Conservation (phyloP, 129 eudicot species). For the Ambrosia trifida region DNA sequence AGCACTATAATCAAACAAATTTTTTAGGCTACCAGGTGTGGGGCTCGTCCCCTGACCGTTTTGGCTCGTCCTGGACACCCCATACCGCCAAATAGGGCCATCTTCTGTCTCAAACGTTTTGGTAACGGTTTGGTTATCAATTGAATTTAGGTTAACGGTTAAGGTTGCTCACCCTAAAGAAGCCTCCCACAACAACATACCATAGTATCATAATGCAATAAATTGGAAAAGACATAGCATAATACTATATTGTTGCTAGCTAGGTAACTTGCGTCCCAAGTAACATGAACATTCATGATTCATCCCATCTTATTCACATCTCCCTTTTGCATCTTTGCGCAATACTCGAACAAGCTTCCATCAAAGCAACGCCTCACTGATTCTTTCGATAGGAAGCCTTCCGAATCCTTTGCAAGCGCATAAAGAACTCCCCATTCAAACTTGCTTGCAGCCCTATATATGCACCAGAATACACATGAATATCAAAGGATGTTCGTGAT, state of each 20-base stretch:
- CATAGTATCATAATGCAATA: not conserved
- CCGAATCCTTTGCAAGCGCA: slow-evolving; percentile 57
- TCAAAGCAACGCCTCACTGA: slow-evolving; percentile 67
- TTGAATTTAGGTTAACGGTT: too few relatives aligned
- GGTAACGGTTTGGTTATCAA: too few relatives aligned
- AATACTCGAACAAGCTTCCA: slow-evolving; percentile 58
- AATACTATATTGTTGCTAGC: slow-evolving; percentile 24
- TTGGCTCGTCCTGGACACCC: too few relatives aligned
- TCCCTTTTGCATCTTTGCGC: slow-evolving; percentile 50
- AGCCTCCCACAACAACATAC: too few relatives aligned
- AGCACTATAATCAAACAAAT: too few relatives aligned
- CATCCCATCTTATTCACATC: slow-evolving; percentile 39
- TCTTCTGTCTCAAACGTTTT: too few relatives aligned
- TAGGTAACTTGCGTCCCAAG: slow-evolving; percentile 5
- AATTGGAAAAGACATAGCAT: not conserved
- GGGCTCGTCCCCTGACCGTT: too few relatives aligned
- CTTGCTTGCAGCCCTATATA: slow-evolving; percentile 45
- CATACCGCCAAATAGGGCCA: too few relatives aligned
- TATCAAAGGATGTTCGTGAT: too few relatives aligned
- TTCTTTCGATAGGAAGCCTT: slow-evolving; percentile 57
- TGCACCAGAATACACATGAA: not conserved
- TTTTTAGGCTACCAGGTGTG: too few relatives aligned
- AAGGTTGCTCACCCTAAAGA: too few relatives aligned
- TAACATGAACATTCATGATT: slow-evolving; percentile 28
- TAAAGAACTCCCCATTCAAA: slow-evolving; percentile 55